These are phyloP conservation scores for Penicillium herquei DNA, from an alignment of 495 filamentous ascomycete genomes.

Conservation along the genomic window DNA sequence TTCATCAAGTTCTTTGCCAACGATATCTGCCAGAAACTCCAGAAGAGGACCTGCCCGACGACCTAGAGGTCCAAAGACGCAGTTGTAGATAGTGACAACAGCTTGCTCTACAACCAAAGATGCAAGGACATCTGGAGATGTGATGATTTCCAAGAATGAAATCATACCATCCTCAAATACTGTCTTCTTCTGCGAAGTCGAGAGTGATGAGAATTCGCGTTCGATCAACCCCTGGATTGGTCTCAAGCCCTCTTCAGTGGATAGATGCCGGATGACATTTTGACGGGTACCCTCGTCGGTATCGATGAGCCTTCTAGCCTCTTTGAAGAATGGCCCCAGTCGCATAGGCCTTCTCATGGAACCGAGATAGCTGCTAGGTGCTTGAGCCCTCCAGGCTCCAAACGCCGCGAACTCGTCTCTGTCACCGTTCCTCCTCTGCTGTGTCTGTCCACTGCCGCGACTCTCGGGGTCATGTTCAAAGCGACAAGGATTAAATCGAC, in stretches of 20 bases:
- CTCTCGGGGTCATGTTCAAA: neutral
- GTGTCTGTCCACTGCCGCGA: neutral
- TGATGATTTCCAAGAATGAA: conserved; percentile 53
- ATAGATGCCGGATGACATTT: conserved; percentile 27
- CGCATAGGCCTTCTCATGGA: neutral
- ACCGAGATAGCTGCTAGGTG: neutral
- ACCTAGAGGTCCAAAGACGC: conserved; percentile 52
- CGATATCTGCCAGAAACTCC: neutral
- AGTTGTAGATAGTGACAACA: conserved; percentile 57
- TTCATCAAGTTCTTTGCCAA: neutral
- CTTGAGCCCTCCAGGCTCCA: neutral
- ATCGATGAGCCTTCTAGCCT: conserved; percentile 23
- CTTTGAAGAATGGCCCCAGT: conserved; percentile 16
- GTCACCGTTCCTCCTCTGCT: neutral
- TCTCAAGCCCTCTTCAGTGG: conserved; percentile 26
- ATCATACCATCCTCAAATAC: conserved; percentile 37
- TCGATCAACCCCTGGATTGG: conserved; percentile 27
- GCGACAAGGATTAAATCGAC: conserved; percentile 5
- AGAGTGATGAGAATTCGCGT: conserved; percentile 18
- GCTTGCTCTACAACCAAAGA: conserved; percentile 55
- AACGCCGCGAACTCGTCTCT: neutral
- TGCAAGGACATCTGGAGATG: conserved; percentile 48
- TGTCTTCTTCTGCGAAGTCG: conserved; percentile 15
- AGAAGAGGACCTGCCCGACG: neutral
- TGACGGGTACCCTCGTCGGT: conserved; percentile 22